Percentiles rank a stretch among this genome's conserved stretches.
These are phyloP conservation scores for Zygoascus ofunaensis DNA, from an alignment of 805 yeast genomes.

Conservation along the genomic window DNA sequence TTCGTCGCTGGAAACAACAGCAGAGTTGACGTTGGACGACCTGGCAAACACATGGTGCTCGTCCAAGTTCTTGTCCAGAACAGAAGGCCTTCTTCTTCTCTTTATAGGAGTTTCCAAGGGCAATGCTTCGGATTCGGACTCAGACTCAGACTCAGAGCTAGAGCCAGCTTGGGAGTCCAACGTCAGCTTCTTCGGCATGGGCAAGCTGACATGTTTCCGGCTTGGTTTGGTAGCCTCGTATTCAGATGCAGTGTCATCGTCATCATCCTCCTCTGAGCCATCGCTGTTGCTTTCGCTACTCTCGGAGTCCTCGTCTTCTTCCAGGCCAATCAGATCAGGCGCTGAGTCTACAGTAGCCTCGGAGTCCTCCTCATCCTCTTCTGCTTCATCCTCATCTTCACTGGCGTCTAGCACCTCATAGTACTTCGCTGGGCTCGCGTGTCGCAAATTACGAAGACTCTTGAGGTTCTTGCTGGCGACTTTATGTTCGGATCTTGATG, in stretches of 20 bases:
- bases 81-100: background rate
- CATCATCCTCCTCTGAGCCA: conserved; percentile 3
- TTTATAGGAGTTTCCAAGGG: conserved; percentile 2
- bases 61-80: conserved; percentile 2
- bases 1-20: conserved; percentile 1
- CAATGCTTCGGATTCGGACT: conserved; percentile 4
- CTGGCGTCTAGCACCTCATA: conserved; percentile 13
- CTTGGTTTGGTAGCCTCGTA: background rate
- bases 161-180: background rate
- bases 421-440: background rate
- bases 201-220: background rate
- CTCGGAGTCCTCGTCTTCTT: conserved; percentile 35
- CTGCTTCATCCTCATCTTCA: conserved; percentile 34
- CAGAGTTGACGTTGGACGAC: background rate
- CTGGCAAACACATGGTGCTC: background rate
- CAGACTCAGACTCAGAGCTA: conserved; percentile 6
- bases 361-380: conserved; percentile 24
- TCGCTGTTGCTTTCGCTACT: conserved; percentile 22
- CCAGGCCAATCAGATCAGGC: conserved; percentile 15
- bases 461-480: background rate
- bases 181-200: background rate
- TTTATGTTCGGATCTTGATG: background rate
- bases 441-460: background rate
- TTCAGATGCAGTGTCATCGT: background rate
- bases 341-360: conserved; percentile 13